These are phyloP conservation scores for Dioscorea cayenensis DNA, from an alignment of 116 monocot genomes.

Conservation along the genomic window DNA sequence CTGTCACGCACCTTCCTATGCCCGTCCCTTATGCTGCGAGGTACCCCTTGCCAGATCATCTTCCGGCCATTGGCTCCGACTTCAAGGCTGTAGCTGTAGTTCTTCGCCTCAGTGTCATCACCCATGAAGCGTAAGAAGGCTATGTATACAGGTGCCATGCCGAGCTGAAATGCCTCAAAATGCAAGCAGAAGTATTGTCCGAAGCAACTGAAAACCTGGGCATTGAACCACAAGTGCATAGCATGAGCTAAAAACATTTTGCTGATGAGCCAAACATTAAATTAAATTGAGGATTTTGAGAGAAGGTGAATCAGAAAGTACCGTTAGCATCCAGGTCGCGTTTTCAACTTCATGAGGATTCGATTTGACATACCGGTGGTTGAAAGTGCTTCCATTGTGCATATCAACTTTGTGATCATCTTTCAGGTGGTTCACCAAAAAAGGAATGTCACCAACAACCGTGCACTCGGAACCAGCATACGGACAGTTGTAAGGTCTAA, in stretches of 20 bases:
- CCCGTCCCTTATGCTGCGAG: constrained; percentile 67
- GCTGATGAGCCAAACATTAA: neutral
- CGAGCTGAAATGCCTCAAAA: constrained; percentile 63
- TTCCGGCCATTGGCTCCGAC: constrained; percentile 60
- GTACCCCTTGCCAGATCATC: constrained; percentile 67
- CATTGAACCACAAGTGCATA: neutral
- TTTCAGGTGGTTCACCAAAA: constrained; percentile 53
- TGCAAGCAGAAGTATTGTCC: constrained; percentile 65
- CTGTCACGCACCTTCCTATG: constrained; percentile 66
- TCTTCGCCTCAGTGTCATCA: constrained; percentile 60
- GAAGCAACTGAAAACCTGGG: constrained; percentile 69
- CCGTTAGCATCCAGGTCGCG: constrained; percentile 86
- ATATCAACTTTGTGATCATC: constrained; percentile 88
- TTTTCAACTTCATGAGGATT: constrained; percentile 86
- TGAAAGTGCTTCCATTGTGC: constrained; percentile 78
- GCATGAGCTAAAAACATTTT: neutral
- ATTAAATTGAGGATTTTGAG: neutral
- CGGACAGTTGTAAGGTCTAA: constrained; percentile 68
- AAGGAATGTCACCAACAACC: constrained; percentile 62
- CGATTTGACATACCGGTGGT: constrained; percentile 75
- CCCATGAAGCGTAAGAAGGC: constrained; percentile 75
- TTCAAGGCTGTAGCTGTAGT: constrained; percentile 71
- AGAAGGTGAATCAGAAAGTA: constrained; percentile 5
- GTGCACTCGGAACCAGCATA: constrained; percentile 83
- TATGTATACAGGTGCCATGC: constrained; percentile 56